Percentiles rank a stretch among this genome's conserved stretches.
Conservation (phyloP, 106 monocot genomes). For the Apostasia shenzhenica region DNA sequence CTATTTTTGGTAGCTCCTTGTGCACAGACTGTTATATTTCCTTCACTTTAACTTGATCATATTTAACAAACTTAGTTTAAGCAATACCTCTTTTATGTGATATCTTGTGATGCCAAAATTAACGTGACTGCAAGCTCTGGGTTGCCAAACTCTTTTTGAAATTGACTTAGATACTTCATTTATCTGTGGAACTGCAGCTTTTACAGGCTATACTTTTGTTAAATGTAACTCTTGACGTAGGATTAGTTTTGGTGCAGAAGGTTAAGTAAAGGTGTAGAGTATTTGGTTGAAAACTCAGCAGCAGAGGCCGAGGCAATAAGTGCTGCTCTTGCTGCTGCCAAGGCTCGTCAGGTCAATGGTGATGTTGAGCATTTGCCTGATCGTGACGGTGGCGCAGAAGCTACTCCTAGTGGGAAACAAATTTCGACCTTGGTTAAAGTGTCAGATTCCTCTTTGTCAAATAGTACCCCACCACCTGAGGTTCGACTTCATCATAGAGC, state of each 20-base stretch:
- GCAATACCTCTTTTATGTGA: too few relatives aligned
- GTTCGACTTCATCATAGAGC: conserved; percentile 98
- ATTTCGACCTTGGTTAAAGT: conserved; percentile 55
- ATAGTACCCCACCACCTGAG: conserved; percentile 43
- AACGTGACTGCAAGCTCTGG: too few relatives aligned
- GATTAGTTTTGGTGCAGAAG: conserved; percentile 45
- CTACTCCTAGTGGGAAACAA: conserved; percentile 62
- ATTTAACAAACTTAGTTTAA: too few relatives aligned
- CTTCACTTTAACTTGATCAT: too few relatives aligned
- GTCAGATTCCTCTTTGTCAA: conserved; percentile 44
- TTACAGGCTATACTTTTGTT: too few relatives aligned
- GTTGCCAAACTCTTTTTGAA: too few relatives aligned
- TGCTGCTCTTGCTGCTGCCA: conserved; percentile 93
- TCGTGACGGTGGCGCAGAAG: conserved; percentile 52
- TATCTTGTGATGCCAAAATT: too few relatives aligned
- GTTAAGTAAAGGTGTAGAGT: conserved; percentile 88
- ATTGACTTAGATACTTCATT: too few relatives aligned
- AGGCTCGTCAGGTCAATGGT: conserved; percentile 91
- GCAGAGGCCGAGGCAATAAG: conserved; percentile 99
- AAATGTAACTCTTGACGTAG: conserved; percentile 8
- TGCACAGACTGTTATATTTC: too few relatives aligned
- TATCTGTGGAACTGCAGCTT: too few relatives aligned
- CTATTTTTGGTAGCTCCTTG: too few relatives aligned
- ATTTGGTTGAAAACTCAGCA: conserved; percentile 92
- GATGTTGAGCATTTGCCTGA: conserved; percentile 54